A percentile compares a stretch with the other conserved stretches of the same genome.
Conservation (phyloP, 345 rosid genomes). For the Pistacia integerrima region DNA sequence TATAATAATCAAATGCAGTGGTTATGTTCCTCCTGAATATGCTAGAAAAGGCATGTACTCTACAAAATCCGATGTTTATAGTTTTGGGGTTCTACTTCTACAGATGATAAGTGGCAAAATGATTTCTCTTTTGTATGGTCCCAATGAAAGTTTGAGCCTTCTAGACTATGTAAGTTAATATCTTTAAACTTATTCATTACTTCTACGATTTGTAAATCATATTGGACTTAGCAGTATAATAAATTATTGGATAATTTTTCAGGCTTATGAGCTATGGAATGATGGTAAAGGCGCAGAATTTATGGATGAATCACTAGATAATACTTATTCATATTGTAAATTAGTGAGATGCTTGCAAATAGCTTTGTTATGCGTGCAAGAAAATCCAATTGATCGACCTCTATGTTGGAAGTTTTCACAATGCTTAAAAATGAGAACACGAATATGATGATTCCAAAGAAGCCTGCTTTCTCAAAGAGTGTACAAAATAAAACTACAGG, state of each 20-base stretch:
- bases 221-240: too few relatives aligned
- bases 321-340: too few relatives aligned
- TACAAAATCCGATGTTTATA: too few relatives aligned
- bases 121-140: background rate
- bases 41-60: too few relatives aligned
- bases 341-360: too few relatives aligned
- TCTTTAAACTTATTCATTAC: too few relatives aligned
- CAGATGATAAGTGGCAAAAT: slow-evolving; percentile 25
- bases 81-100: background rate
- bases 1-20: background rate
- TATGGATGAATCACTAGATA: too few relatives aligned
- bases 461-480: slow-evolving; percentile 19
- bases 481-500: too few relatives aligned
- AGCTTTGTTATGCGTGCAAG: too few relatives aligned
- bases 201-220: too few relatives aligned
- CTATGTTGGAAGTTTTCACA: slow-evolving; percentile 24
- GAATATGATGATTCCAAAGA: slow-evolving; percentile 4
- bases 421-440: slow-evolving; percentile 20
- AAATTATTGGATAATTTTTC: background rate
- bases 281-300: background rate
- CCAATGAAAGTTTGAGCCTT: background rate
- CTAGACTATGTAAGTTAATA: slow-evolving; percentile 3
- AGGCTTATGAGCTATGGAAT: slow-evolving; percentile 30
- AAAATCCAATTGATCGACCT: too few relatives aligned
- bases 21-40: too few relatives aligned